These are phyloP conservation scores for Phialemonium atrogriseum DNA, from an alignment of 2,329 filamentous ascomycete genomes.

Conservation along the genomic window DNA sequence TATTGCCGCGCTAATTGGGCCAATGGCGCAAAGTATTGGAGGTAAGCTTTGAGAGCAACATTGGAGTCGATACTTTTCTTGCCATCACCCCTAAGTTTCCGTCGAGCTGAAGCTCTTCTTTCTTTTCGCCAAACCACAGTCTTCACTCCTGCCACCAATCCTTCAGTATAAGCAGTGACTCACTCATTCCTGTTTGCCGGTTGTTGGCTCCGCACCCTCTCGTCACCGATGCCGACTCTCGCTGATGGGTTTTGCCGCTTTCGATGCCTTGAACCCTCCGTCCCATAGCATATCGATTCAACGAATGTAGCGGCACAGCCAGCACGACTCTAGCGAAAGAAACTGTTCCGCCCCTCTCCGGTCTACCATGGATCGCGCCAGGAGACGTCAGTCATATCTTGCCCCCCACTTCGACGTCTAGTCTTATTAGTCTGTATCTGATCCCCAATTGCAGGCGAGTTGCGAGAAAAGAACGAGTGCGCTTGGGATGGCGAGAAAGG, in stretches of 20 bases:
- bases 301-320: constrained; percentile 38
- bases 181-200: no score
- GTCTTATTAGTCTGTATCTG: constrained; percentile 8
- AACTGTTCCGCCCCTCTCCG: constrained; percentile 22
- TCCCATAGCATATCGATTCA: constrained; percentile 33
- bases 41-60: no score
- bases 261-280: constrained; percentile 29
- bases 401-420: constrained; percentile 1
- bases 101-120: no score
- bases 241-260: constrained; percentile 31
- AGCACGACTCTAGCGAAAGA: constrained; percentile 11
- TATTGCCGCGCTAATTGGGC: no score
- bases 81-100: no score
- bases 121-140: no score
- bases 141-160: no score
- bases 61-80: no score
- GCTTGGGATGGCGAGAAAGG: constrained; percentile 87
- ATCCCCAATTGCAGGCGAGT: constrained; percentile 56
- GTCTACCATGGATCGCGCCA: constrained; percentile 54
- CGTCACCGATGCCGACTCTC: constrained; percentile 34
- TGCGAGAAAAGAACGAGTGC: constrained; percentile 79
- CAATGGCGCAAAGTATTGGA: no score
- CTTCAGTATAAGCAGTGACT: no score
- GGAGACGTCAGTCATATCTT: constrained; percentile 43
- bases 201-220: no score